phyloP scores from a whole-genome alignment of 345 rosid genomes.

The Salix caprea region DNA sequence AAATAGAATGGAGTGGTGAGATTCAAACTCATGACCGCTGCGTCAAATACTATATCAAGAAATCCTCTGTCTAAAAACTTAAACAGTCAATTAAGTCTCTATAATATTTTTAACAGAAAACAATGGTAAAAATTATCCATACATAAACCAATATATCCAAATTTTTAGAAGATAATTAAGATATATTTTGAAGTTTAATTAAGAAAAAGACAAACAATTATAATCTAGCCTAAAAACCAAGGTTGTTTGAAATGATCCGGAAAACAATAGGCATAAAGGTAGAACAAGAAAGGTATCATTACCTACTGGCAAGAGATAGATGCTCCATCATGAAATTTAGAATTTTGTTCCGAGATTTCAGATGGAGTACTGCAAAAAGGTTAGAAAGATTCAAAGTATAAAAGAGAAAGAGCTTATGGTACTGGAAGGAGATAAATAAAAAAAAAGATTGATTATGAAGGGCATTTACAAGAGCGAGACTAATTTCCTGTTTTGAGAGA shows the following conservation, averaged over 20 bases:
- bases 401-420: not conserved
- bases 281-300: not conserved
- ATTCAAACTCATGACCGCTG: too few relatives aligned
- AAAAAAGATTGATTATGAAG: not conserved
- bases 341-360: not conserved
- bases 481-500: not conserved
- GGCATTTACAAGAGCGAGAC: not conserved
- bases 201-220: not conserved
- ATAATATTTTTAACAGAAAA: too few relatives aligned
- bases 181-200: not conserved
- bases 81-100: too few relatives aligned
- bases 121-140: not conserved
- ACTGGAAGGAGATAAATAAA: not conserved
- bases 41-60: too few relatives aligned
- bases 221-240: not conserved
- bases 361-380: not conserved
- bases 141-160: not conserved
- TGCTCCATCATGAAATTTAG: not conserved
- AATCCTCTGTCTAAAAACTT: too few relatives aligned
- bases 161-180: not conserved
- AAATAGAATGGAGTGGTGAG: too few relatives aligned
- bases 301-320: not conserved
- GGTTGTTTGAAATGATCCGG: not conserved
- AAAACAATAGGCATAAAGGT: not conserved
- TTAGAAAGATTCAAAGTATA: not conserved